Evolutionary conservation across 495 filamentous ascomycete genomes (phyloP), one percentile per base, ranked within the genome.

Genomic region (Bacidia gigantensis): DNA sequence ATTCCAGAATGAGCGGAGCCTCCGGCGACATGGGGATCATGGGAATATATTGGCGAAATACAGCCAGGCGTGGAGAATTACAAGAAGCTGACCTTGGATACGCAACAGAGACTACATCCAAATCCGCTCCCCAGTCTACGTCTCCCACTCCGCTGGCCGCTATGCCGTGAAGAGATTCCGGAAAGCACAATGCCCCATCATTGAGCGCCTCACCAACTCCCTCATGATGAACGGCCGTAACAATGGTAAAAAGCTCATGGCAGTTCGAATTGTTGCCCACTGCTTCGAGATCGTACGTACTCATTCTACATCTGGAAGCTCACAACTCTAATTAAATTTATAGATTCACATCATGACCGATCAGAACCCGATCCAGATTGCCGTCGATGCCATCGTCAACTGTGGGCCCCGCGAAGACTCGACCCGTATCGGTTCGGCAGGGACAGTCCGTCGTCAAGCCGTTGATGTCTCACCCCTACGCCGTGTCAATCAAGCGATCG

Each of bases 151-250:
- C 59, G 93, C 93, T 65, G 92, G 92, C 68, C 89, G 92, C 65
- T 97, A 96, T 77, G 92, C 92, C 69, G 82, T 84, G 72, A 99
- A 99, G 86, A 84, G 92, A 63, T 99, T 99, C 87, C 84, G 92
- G 76, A 99, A 99, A 82, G 89, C 93, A 67, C 89, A 97, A 82
- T 97, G 92, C 84, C 92, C 92, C 61, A 97, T 99, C 80, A 95
- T 99, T 64, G 92, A 99, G 85, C 90, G 92, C 69, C 83, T 99
- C 56, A 97, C 93, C 76, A 99, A 99, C 82, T 97, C 92, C 23
- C 82, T 99, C 62, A 99, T 99, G 92, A 97, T 97, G 93, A 95
- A 99, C 81, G 92, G 92, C 69, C 93, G 92, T 74, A 99, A 99
- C 83, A 97, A 94, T 86, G 92, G 92, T 74, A 99, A 99, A 84